Percentiles rank a stretch among this genome's conserved stretches.
Conservation (phyloP, 768 basidiomycete genomes). For the Pulveroboletus sp. region DNA sequence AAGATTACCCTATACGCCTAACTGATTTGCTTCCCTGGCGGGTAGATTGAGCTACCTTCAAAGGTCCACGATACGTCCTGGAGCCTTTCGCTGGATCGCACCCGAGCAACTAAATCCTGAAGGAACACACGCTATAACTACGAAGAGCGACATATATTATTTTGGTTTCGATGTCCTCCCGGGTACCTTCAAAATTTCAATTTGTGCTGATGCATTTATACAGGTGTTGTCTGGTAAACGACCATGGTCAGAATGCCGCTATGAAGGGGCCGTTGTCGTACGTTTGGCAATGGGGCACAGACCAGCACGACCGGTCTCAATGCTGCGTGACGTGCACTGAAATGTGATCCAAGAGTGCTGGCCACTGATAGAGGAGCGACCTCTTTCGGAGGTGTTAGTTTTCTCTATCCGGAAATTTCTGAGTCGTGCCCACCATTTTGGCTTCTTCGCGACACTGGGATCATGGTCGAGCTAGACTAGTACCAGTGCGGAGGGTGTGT, state of each 20-base stretch:
- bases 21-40: conserved; percentile 34
- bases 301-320: neutral
- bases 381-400: neutral
- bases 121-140: neutral
- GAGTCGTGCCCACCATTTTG: neutral
- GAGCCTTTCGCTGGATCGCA: conserved; percentile 44
- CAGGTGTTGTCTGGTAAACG: neutral
- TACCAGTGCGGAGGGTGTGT: too few species aligned
- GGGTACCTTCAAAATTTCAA: too few species aligned
- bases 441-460: neutral
- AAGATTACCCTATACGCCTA: conserved; percentile 32
- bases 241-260: neutral
- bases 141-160: conserved; percentile 13
- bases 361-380: neutral
- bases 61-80: conserved; percentile 28
- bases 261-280: neutral
- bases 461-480: too few species aligned
- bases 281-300: neutral
- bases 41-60: neutral
- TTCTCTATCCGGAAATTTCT: neutral
- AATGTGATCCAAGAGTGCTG: neutral
- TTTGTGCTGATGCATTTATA: neutral
- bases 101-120: conserved; percentile 29
- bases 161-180: conserved; percentile 27
- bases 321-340: neutral